phyloP scores from a whole-genome alignment of 768 basidiomycete genomes.

The Lentinus tigrinus region DNA sequence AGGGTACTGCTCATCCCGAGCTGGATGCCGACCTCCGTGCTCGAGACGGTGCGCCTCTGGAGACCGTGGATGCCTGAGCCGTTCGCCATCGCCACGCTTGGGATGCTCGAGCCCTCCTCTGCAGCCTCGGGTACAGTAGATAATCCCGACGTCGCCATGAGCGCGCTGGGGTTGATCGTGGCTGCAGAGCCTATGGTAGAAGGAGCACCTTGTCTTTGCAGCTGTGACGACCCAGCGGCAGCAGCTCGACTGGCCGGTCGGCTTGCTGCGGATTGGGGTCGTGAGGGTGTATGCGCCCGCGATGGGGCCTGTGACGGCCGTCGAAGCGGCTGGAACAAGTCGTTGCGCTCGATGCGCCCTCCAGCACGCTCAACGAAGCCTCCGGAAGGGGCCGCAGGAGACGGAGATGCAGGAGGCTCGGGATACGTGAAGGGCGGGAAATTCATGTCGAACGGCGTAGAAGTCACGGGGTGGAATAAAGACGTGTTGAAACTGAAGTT shows the following conservation, averaged over 20 bases:
- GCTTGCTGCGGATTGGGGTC: slow-evolving; percentile 15
- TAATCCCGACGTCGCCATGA: slow-evolving; percentile 3
- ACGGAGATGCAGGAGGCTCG: slow-evolving; percentile 58
- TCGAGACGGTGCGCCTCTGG: slow-evolving; percentile 24
- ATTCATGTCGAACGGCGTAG: slow-evolving; percentile 23
- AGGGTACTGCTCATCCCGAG: slow-evolving; percentile 42
- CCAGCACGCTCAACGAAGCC: slow-evolving; percentile 26
- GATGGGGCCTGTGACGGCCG: slow-evolving; percentile 3
- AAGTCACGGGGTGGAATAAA: slow-evolving; percentile 24
- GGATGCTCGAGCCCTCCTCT: background rate
- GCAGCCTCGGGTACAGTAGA: background rate
- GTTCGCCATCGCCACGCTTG: background rate
- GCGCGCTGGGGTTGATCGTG: slow-evolving; percentile 14
- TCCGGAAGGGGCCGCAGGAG: slow-evolving; percentile 37
- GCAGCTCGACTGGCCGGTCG: slow-evolving; percentile 7
- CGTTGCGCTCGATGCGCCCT: slow-evolving; percentile 25
- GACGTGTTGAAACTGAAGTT: slow-evolving; percentile 26
- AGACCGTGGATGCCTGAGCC: background rate
- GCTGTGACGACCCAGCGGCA: background rate
- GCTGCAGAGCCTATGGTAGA: background rate
- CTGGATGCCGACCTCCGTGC: slow-evolving; percentile 46
- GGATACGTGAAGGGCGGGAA: slow-evolving; percentile 31
- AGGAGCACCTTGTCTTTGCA: slow-evolving; percentile 1
- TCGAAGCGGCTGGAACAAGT: slow-evolving; percentile 21
- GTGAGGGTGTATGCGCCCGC: background rate